phyloP scores from a whole-genome alignment of 2,329 filamentous ascomycete species.

The Colletotrichum tropicicola region DNA sequence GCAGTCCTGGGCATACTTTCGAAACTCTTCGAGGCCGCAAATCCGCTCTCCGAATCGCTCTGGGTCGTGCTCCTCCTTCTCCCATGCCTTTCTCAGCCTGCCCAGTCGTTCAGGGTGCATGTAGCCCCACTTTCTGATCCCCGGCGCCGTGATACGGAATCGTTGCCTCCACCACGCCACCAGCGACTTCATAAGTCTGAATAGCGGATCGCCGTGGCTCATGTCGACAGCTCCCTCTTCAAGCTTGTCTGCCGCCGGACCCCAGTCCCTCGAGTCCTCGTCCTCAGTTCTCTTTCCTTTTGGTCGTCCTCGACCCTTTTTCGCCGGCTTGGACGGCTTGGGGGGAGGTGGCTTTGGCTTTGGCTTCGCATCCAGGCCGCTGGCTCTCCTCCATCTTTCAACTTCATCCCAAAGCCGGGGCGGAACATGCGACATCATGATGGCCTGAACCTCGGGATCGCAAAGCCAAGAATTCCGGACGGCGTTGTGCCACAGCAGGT shows the following conservation, averaged over 20 bases:
- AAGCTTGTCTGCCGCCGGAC: slow-evolving; percentile 70
- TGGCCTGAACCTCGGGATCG: slow-evolving; percentile 78
- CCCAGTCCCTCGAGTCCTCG: slow-evolving; percentile 71
- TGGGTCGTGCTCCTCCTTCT: slow-evolving; percentile 67
- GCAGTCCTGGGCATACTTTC: slow-evolving; percentile 72
- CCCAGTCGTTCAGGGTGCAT: slow-evolving; percentile 80
- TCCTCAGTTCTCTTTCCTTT: slow-evolving; percentile 44
- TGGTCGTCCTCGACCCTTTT: slow-evolving; percentile 45
- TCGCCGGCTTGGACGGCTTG: slow-evolving; percentile 37
- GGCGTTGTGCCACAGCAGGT: slow-evolving; percentile 89
- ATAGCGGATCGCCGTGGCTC: slow-evolving; percentile 83
- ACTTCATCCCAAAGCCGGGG: slow-evolving; percentile 75
- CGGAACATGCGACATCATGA: slow-evolving; percentile 78
- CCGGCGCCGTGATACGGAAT: slow-evolving; percentile 80
- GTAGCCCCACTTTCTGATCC: slow-evolving; percentile 89
- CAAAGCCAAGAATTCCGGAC: slow-evolving; percentile 86
- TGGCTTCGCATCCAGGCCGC: slow-evolving; percentile 61
- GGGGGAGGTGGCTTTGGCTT: slow-evolving; percentile 49
- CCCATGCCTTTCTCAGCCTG: slow-evolving; percentile 76
- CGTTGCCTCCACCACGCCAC: slow-evolving; percentile 87
- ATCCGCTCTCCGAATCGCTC: slow-evolving; percentile 81
- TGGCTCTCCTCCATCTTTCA: slow-evolving; percentile 76
- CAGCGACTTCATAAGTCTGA: slow-evolving; percentile 79
- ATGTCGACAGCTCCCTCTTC: slow-evolving; percentile 79
- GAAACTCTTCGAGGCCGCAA: slow-evolving; percentile 72